Base-by-base conservation (phyloP, 2,329 filamentous ascomycete species). In the Ceratocystis albifundus region DNA sequence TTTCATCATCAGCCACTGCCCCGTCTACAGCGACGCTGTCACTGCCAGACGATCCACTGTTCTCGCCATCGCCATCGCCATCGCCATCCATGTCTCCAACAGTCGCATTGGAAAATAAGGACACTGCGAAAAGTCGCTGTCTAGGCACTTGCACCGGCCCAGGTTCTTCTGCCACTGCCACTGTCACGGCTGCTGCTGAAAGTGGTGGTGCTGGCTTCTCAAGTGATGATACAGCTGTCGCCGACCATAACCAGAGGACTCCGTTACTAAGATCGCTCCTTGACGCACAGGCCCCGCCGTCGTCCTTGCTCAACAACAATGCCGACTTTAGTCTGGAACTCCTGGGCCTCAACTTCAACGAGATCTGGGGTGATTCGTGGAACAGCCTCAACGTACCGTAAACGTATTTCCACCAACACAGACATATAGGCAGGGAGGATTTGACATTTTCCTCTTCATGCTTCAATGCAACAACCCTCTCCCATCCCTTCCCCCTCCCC, bases 241-340 rank as follows among this genome's bases (percentile, higher is more conserved):
- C 50, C 4, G 32, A 15, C 20, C 50, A 44, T 59, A 10, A 55
- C 22, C 28, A 36, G 22, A 36, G 63, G 44, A 68, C 62, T 44
- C 46, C 57, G 20, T 65, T 68, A 66, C 66, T 68, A 68, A 68
- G 66, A 68, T 48, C 59, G 59, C 55, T 62, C 25, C 22, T 41
- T 20, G 15, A 65, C 61, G 53, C 53, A 59, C 73, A 76, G 70
- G 70, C 74, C 45, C 71, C 73, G 50, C 71, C 73, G 48, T 71
- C 80, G 53, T 32, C 53, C 53, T 12, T 32, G 53, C 28, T 59
- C 12, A 59, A 59, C 28, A 17, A 12, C 61, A 82, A 81, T 69
- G 77, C 80, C 36, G 81, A 83, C 66, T 80, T 81, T 68, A 82
- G 77, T 70, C 76, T 83, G 62, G 81, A 82, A 70, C 73, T 80